Base-by-base conservation (phyloP, 1,284 basidiomycete genomes). In the Ceratobasidium sp. region DNA sequence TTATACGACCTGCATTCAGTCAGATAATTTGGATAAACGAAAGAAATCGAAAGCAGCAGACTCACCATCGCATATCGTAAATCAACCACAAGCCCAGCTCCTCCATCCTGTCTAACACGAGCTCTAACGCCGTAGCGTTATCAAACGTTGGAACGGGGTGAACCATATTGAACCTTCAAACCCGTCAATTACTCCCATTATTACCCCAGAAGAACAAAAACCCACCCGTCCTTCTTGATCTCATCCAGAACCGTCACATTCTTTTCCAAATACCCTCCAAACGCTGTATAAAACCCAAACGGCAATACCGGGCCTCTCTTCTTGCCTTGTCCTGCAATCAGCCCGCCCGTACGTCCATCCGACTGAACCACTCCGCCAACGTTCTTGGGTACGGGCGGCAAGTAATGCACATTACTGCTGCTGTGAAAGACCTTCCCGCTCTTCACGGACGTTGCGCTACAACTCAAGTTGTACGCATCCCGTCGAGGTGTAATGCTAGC, bases 11-110 rank as follows among this genome's bases (percentile, higher is more conserved):
- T 90, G 76, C 10, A 26, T 56, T 39, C 53, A 53, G 53, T 45
- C 0, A 23, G 13, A n/a, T n/a, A n/a, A n/a, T n/a, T n/a, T 64
- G 8, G 28, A 26, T 28, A 47, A 45, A 37, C 3, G 47, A 26
- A 53, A 35, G 13, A 23, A 13, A 35, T n/a, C 2, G 15, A 39
- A 35, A 28, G 4, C 31, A 63, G 45, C n/a, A 45, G 15, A 86
- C 89, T 74, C 78, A 91, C 91, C 79, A 84, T 77, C 91, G 86
- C 91, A 93, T 93, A 81, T 93, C 91, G 77, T 93, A 93, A 88
- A 93, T 92, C 63, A 92, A 85, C 80, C 91, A 93, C 11, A 94
- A 80, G 0, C 91, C 92, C 0, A 89, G 87, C 79, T 90, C 86
- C 81, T 92, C 88, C 90, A 94, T 92, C 58, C 87, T 85, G 80